These are phyloP conservation scores for Colletotrichum cordylinicola DNA, from an alignment of 2,329 filamentous ascomycete species.

Conservation along the genomic window DNA sequence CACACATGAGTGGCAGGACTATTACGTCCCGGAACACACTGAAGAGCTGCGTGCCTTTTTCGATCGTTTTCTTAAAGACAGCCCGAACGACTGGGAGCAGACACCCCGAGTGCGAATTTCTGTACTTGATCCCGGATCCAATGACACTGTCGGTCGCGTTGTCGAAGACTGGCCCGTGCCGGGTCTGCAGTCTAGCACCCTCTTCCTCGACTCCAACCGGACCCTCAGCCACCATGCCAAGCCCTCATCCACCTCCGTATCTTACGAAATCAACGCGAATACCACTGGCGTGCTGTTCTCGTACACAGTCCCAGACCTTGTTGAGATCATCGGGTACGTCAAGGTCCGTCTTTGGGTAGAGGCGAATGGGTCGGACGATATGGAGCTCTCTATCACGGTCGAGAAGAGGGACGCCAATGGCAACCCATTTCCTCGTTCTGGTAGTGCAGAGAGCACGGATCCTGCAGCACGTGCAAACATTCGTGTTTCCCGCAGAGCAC, in stretches of 20 bases:
- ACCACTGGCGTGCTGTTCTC: not conserved
- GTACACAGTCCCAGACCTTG: not conserved
- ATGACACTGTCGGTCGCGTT: not conserved
- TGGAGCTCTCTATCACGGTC: not conserved
- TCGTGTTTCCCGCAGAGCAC: not conserved
- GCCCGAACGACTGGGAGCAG: slow-evolving; percentile 49
- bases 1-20: not conserved
- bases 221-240: not conserved
- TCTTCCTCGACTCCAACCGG: not conserved
- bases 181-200: not conserved
- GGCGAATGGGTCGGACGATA: not conserved
- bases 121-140: not conserved
- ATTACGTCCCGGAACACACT: not conserved
- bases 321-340: not conserved
- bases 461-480: not conserved
- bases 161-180: not conserved
- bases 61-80: slow-evolving; percentile 45
- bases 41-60: slow-evolving; percentile 23
- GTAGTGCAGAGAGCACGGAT: not conserved
- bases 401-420: not conserved
- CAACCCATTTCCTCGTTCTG: not conserved
- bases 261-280: not conserved
- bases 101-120: slow-evolving; percentile 46
- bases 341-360: not conserved
- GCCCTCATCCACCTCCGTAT: not conserved